Percentiles rank a stretch among this genome's conserved stretches.
These are phyloP conservation scores for Luvunga scandens DNA, from an alignment of 345 rosid species.

Conservation along the genomic window DNA sequence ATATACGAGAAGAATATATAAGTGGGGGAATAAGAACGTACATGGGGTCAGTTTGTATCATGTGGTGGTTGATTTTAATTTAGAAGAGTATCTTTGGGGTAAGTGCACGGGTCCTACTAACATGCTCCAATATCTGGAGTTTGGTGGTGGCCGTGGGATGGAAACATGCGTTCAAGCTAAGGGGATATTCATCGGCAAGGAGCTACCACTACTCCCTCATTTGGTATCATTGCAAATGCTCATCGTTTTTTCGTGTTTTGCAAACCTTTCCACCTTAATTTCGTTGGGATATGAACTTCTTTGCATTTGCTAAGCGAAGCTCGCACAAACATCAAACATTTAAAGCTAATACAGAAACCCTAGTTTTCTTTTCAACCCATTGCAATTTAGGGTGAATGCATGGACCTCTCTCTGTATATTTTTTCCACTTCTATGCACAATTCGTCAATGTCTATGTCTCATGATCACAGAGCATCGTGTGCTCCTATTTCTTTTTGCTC, in stretches of 20 bases:
- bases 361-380: not conserved
- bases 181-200: not conserved
- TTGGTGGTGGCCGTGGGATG: conserved; percentile 26
- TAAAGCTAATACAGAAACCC: not conserved
- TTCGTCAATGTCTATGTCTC: not conserved
- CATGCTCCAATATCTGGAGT: conserved; percentile 24
- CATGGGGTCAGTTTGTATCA: conserved; percentile 37
- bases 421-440: not conserved
- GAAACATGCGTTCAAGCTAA: conserved; percentile 27
- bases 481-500: no score
- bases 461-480: not conserved
- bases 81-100: conserved; percentile 37
- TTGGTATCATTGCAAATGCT: not conserved
- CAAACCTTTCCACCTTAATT: no score
- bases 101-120: conserved; percentile 32
- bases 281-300: no score
- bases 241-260: not conserved
- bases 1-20: not conserved
- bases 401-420: not conserved
- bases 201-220: no score
- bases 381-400: not conserved
- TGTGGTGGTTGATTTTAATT: conserved; percentile 47
- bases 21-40: conserved; percentile 11
- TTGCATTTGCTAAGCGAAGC: not conserved
- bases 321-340: not conserved